Conservation (phyloP, 75 land plant genomes). For the Selaginella moellendorffii region DNA sequence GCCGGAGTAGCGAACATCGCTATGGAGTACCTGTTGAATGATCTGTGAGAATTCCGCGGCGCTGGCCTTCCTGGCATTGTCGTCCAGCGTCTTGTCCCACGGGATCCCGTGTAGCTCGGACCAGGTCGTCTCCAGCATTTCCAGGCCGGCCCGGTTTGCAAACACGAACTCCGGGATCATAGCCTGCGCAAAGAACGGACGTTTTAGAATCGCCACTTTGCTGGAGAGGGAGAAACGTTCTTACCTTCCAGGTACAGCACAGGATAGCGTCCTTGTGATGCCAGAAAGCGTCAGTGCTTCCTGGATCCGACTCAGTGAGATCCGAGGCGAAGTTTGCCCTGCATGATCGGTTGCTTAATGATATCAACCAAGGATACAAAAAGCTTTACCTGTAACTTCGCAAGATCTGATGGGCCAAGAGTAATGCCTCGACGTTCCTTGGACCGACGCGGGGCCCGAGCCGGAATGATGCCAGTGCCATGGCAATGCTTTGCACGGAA, state of each 20-base stretch:
- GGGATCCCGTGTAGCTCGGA: slow-evolving; percentile 55
- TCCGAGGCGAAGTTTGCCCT: slow-evolving; percentile 63
- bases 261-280: slow-evolving; percentile 72
- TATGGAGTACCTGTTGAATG: slow-evolving; percentile 55
- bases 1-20: background rate
- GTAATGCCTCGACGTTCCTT: slow-evolving; percentile 53
- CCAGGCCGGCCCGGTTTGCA: slow-evolving; percentile 86
- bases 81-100: slow-evolving; percentile 74
- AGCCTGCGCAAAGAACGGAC: too few relatives aligned
- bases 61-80: slow-evolving; percentile 52
- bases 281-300: slow-evolving; percentile 46
- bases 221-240: too few relatives aligned
- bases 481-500: slow-evolving; percentile 80
- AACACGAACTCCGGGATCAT: slow-evolving; percentile 67
- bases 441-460: slow-evolving; percentile 35
- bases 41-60: slow-evolving; percentile 61
- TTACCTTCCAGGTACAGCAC: slow-evolving; percentile 86
- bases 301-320: slow-evolving; percentile 28
- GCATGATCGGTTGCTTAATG: too few relatives aligned
- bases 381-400: slow-evolving; percentile 60
- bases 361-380: too few relatives aligned
- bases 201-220: too few relatives aligned
- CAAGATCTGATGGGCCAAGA: slow-evolving; percentile 62
- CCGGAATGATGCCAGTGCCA: slow-evolving; percentile 67
- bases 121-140: slow-evolving; percentile 88